Conservation (phyloP, 805 yeast species). For the Pichia manshurica region DNA sequence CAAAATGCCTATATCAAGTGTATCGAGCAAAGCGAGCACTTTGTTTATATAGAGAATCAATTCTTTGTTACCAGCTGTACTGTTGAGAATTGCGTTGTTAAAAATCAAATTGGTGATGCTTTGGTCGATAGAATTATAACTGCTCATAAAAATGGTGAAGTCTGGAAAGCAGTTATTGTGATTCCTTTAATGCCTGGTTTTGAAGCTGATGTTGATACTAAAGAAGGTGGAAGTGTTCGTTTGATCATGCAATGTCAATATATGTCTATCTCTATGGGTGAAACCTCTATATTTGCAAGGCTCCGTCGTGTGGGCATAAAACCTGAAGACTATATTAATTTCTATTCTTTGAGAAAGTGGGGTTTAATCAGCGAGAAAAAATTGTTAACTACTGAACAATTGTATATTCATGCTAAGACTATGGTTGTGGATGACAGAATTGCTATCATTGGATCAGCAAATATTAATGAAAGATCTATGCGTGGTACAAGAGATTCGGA, state of each 20-base stretch:
- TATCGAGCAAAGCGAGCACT: conserved; percentile 89
- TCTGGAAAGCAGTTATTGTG: conserved; percentile 86
- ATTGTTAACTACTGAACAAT: conserved; percentile 77
- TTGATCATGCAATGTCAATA: conserved; percentile 95
- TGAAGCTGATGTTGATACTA: conserved; percentile 84
- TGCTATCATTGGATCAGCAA: conserved; percentile 96
- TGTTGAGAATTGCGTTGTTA: conserved; percentile 75
- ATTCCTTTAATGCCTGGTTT: conserved; percentile 98
- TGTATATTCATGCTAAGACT: conserved; percentile 89
- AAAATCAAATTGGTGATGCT: conserved; percentile 92
- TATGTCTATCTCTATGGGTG: conserved; percentile 87
- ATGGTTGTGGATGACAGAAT: conserved; percentile 89
- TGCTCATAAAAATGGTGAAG: conserved; percentile 69
- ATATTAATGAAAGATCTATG: conserved; percentile 94
- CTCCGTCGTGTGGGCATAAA: conserved; percentile 72
- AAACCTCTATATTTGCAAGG: conserved; percentile 79
- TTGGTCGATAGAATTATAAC: conserved; percentile 91
- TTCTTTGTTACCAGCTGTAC: conserved; percentile 88
- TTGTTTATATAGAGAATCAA: conserved; percentile 92
- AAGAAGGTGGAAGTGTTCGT: conserved; percentile 92
- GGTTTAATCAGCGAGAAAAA: conserved; percentile 78
- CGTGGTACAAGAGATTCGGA: conserved; percentile 93
- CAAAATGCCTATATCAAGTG: conserved; percentile 87
- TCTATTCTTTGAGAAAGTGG: conserved; percentile 92
- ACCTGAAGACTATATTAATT: conserved; percentile 88